Evolutionary conservation across 1,139 yeast genomes (phyloP).

Genomic region (Pichia sp.): DNA sequence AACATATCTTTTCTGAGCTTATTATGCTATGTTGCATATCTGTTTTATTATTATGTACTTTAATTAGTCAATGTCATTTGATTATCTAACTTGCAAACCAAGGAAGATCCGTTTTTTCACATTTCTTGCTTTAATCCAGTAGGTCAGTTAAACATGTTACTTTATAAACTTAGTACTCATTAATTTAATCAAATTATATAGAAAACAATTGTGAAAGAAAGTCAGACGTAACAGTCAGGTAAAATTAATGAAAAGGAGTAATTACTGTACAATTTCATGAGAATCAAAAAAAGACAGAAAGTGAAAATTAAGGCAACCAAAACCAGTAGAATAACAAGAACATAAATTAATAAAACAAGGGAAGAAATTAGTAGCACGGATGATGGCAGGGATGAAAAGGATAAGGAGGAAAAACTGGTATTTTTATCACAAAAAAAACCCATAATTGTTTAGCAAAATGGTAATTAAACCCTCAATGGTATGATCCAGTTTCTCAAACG

Average conservation of each 20-base stretch:
- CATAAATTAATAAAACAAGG: neutral
- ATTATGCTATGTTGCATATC: neutral
- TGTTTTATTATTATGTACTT: neutral
- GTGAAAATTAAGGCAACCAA: neutral
- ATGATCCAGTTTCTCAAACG: neutral
- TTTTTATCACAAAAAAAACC: neutral
- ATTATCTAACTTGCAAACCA: too few relatives aligned
- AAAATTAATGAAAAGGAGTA: neutral
- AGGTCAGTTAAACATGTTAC: neutral
- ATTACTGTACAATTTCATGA: constrained; percentile 3
- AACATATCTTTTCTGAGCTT: too few relatives aligned
- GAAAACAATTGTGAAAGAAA: neutral
- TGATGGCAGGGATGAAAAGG: neutral
- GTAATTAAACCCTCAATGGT: neutral
- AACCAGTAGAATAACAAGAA: neutral
- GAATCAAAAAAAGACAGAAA: neutral
- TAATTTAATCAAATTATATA: constrained; percentile 2
- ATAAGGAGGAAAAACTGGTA: neutral
- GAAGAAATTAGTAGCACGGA: neutral
- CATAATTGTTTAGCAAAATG: neutral
- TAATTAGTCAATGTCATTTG: neutral
- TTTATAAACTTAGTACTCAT: constrained; percentile 1
- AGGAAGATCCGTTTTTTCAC: too few relatives aligned
- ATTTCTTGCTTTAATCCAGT: neutral
- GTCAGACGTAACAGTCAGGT: neutral